Base-by-base conservation (phyloP, 345 rosid genomes). In the Alliaria petiolata region DNA sequence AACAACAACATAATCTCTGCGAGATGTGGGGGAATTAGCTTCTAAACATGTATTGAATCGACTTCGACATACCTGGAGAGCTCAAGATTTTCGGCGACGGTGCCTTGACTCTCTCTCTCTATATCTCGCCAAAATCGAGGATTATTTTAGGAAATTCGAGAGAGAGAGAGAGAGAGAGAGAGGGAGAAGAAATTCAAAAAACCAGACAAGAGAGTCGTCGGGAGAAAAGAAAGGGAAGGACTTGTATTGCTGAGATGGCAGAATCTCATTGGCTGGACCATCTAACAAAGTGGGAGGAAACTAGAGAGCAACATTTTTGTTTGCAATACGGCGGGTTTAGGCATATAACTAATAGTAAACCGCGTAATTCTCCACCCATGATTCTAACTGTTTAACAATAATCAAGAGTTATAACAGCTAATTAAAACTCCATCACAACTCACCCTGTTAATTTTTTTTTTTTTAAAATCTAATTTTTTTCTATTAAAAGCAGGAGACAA, bases 51-150 rank as follows among this genome's bases (percentile, higher is more conserved):
- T 15, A 42, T 39, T 15, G 65, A 65, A 55, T 64, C 50, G 10
- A 35, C 2, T 34, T 36, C 4, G 19, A 65, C 35, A 39, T 65
- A 65, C 77, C 66, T 73, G 71, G 71, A 73, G 71, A 73, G 52
- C 17, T 70, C 71, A 34, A 20, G 69, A 49, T 12, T 35, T n/a
- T 4, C 45, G 36, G 34, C 9, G 26, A 67, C 42, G 42, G 16
- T 35, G 2, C 42, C 6, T 55, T 45, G 35, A 13, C 42, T 44
- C 55, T 53, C 34, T 36, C 58, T 16, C 25, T 65, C 44, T 56
- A n/a, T n/a, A n/a, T n/a, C n/a, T n/a, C n/a, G n/a, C n/a, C n/a
- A 56, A 13, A 73, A 12, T 33, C 6, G 40, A 57, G 15, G 59
- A 70, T 9, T 25, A 16, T 46, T 25, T 17, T 67, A 17, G 49